These are phyloP conservation scores for Chaetomium strumarium DNA, from an alignment of 2,329 filamentous ascomycete genomes.

Conservation along the genomic window DNA sequence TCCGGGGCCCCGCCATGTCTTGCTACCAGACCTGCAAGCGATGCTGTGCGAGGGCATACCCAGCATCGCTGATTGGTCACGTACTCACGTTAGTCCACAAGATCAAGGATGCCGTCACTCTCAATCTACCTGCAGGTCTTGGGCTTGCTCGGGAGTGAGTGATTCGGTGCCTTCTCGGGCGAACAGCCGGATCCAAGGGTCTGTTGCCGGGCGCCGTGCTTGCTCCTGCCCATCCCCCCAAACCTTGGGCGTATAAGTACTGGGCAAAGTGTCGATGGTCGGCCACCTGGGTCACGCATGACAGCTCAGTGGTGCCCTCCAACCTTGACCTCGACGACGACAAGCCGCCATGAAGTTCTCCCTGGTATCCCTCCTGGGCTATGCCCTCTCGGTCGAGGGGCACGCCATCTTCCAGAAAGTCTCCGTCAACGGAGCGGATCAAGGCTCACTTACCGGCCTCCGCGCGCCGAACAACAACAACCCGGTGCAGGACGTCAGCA, in stretches of 20 bases:
- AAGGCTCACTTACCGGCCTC: slow-evolving; percentile 39
- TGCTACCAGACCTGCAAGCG: slow-evolving; percentile 23
- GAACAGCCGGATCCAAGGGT: slow-evolving; percentile 12
- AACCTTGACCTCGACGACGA: neutral
- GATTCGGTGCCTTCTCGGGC: slow-evolving; percentile 23
- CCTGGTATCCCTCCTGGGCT: slow-evolving; percentile 29
- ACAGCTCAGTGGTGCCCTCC: neutral
- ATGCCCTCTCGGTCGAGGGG: slow-evolving; percentile 34
- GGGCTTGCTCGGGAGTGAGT: slow-evolving; percentile 19
- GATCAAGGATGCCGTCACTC: slow-evolving; percentile 20
- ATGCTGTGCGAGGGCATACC: slow-evolving; percentile 14
- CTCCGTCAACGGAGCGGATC: slow-evolving; percentile 42
- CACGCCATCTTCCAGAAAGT: slow-evolving; percentile 43
- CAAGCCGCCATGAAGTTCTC: slow-evolving; percentile 35
- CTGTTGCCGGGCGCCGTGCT: slow-evolving; percentile 3
- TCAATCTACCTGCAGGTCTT: slow-evolving; percentile 22
- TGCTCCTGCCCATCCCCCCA: neutral
- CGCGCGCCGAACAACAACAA: slow-evolving; percentile 47
- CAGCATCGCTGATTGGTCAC: slow-evolving; percentile 15
- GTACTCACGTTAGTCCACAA: slow-evolving; percentile 12
- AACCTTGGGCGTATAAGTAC: slow-evolving; percentile 15
- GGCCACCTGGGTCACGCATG: slow-evolving; percentile 2
- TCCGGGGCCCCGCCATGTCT: slow-evolving; percentile 26
- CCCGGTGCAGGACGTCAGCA: slow-evolving; percentile 45
- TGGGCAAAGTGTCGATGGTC: neutral